Base-by-base conservation (phyloP, 768 basidiomycete genomes). In the Atractiella rhizophila region DNA sequence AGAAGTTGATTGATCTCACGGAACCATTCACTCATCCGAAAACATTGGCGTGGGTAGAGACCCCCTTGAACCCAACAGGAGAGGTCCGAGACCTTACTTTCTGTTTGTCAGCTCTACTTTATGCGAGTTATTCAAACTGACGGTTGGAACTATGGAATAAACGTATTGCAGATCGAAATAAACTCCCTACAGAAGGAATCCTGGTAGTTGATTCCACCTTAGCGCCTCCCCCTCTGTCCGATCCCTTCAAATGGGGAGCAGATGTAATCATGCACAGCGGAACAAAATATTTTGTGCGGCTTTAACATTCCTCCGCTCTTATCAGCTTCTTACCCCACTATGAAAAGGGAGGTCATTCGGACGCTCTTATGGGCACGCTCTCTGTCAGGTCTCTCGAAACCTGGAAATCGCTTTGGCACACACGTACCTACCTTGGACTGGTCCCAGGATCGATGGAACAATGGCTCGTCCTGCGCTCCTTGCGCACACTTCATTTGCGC, bases 31-130 rank as follows among this genome's bases (percentile, higher is more conserved):
- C n/a, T n/a, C n/a, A n/a, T n/a, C n/a, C n/a, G n/a, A n/a, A n/a
- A n/a, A n/a, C n/a, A n/a, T n/a, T n/a, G n/a, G n/a, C n/a, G n/a
- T 85, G 81, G 79, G 59, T 88, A 12, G 82, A 86, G 60, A 81
- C 76, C 0, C 83, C 83, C 2, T 46, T 82, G 45, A 86, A 88
- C 54, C 83, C 83, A 5, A 76, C 69, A 1, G 83, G 83, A 28
- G 75, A 74, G 55, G 70, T 74, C 4, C 70, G 75, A 41, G 71
- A 80, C 49, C 79, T 86, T 66, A 75, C 52, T 85, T 81, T 56
- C 9, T 5, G 47, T n/a, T n/a, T n/a, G n/a, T n/a, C 21, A n/a
- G 4, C 6, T 9, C 32, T 11, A 29, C 15, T 11, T 18, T 10
- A 34, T 12, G 20, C 10, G 8, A 12, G 5, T 15, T 13, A 13